These are phyloP conservation scores for Boletus subcaerulescens DNA, from an alignment of 768 basidiomycete species.

Conservation along the genomic window DNA sequence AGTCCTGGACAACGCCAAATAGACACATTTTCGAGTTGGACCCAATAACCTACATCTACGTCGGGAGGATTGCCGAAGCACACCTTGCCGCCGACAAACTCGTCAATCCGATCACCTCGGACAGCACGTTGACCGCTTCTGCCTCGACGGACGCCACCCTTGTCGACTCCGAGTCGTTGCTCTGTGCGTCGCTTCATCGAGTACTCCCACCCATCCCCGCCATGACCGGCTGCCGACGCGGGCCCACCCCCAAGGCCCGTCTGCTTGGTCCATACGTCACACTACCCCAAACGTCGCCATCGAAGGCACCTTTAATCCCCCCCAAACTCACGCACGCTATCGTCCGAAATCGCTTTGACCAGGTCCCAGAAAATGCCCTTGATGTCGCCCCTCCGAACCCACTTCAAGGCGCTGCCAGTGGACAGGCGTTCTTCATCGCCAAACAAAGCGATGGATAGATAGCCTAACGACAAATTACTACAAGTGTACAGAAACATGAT, in stretches of 20 bases:
- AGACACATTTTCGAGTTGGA: conserved; percentile 37
- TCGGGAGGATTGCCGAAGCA: conserved; percentile 68
- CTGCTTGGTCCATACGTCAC: conserved; percentile 82
- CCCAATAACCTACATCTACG: conserved; percentile 91
- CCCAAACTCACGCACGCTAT: conserved; percentile 49
- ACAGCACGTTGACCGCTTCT: conserved; percentile 12
- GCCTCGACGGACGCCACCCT: conserved; percentile 27
- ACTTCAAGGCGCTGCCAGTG: conserved; percentile 82
- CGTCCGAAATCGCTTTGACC: conserved; percentile 81
- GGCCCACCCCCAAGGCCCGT: conserved; percentile 78
- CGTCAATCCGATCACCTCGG: conserved; percentile 41
- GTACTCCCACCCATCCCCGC: conserved; percentile 54
- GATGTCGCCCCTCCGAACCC: conserved; percentile 46
- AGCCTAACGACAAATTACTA: no score
- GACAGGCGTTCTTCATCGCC: conserved; percentile 95
- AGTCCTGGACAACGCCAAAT: conserved; percentile 58
- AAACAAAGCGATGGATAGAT: conserved; percentile 26
- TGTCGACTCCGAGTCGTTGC: no score
- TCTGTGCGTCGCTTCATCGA: conserved; percentile 39
- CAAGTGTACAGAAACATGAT: no score
- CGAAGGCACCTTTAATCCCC: conserved; percentile 50
- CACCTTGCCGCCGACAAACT: conserved; percentile 90
- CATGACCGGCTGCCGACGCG: conserved; percentile 54
- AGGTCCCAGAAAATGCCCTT: conserved; percentile 59
- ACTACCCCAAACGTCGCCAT: conserved; percentile 59